Conservation (phyloP, 169 alveolate species). For the Plasmodium relictum region DNA sequence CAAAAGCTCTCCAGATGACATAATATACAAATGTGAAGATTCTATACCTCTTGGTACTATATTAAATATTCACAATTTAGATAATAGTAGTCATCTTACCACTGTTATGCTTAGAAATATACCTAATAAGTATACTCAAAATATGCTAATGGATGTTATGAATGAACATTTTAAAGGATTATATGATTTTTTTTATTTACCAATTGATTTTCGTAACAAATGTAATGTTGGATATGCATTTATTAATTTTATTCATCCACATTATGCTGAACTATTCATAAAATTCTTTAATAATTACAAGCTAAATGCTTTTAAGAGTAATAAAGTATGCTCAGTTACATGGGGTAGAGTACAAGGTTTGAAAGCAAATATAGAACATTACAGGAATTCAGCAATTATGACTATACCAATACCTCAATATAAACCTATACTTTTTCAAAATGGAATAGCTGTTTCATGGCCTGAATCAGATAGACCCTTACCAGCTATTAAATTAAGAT, state of each 20-base stretch:
- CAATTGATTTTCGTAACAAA: slow-evolving; percentile 89
- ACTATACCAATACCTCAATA: slow-evolving; percentile 79
- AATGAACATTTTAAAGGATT: slow-evolving; percentile 81
- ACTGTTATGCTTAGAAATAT: slow-evolving; percentile 91
- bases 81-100: slow-evolving; percentile 52
- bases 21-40: slow-evolving; percentile 70
- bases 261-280: slow-evolving; percentile 76
- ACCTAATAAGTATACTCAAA: slow-evolving; percentile 90
- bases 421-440: slow-evolving; percentile 80
- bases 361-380: slow-evolving; percentile 78
- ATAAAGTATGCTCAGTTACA: slow-evolving; percentile 77
- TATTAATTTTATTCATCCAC: slow-evolving; percentile 85
- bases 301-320: slow-evolving; percentile 78
- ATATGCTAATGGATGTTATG: slow-evolving; percentile 83
- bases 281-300: slow-evolving; percentile 74
- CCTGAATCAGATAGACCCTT: slow-evolving; percentile 80
- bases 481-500: slow-evolving; percentile 78
- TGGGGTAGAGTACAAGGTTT: slow-evolving; percentile 84
- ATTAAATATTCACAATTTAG: slow-evolving; percentile 50
- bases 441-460: slow-evolving; percentile 79
- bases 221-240: slow-evolving; percentile 92
- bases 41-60: slow-evolving; percentile 68
- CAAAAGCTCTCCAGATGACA: background rate
- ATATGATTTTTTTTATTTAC: slow-evolving; percentile 90
- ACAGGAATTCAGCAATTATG: slow-evolving; percentile 82